Conservation (phyloP, 768 basidiomycete genomes). For the Chalciporus chontae region DNA sequence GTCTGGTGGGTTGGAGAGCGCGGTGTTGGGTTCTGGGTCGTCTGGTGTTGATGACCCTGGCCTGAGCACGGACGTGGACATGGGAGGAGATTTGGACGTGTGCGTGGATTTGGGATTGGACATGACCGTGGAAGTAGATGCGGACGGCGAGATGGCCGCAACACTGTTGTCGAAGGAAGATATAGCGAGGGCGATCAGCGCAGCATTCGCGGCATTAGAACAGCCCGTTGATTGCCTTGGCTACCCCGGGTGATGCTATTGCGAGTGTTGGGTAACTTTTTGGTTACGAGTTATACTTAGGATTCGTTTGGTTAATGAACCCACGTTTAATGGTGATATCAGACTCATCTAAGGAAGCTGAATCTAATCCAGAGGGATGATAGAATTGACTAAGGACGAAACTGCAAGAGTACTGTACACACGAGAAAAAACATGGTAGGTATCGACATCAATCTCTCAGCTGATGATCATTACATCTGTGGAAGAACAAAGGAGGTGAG, state of each 20-base stretch:
- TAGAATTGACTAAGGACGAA: background rate
- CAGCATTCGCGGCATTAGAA: conserved; percentile 18
- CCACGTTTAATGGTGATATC: background rate
- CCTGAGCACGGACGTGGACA: background rate
- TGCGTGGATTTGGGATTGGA: background rate
- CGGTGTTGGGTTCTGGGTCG: background rate
- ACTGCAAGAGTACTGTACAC: background rate
- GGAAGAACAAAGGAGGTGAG: background rate
- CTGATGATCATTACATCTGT: conserved; percentile 10
- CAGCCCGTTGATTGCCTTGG: background rate
- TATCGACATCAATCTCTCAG: background rate
- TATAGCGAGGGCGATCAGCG: conserved; percentile 20
- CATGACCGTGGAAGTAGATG: background rate
- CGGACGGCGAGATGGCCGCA: background rate
- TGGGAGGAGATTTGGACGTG: background rate
- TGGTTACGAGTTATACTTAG: background rate
- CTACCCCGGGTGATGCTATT: background rate
- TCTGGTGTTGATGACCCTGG: background rate
- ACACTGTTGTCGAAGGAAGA: conserved; percentile 19
- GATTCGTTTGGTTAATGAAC: background rate
- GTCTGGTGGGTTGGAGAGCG: too few species aligned
- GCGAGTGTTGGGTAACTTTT: background rate
- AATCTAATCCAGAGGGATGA: background rate
- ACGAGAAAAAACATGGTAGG: background rate
- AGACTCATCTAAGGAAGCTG: too few species aligned